phyloP scores from a whole-genome alignment of 306 rosid species.

The Pterocarpus macrocarpus region DNA sequence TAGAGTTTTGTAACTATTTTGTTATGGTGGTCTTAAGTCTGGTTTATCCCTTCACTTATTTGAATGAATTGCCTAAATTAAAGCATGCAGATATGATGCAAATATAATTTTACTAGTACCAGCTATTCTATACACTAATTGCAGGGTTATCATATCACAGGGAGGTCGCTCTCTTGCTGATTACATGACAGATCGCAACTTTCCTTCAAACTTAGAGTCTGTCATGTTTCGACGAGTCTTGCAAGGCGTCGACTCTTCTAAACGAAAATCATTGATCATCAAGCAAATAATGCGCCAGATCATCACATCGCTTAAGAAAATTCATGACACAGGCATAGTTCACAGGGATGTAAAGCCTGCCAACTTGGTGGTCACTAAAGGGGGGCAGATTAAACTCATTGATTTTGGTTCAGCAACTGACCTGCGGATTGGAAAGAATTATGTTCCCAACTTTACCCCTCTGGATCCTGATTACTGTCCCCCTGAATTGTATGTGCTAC shows the following conservation, averaged over 20 bases:
- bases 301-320: slow-evolving; percentile 72
- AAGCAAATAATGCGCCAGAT: slow-evolving; percentile 85
- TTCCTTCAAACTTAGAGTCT: slow-evolving; percentile 77
- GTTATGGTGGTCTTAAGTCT: background rate
- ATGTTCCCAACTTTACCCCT: slow-evolving; percentile 58
- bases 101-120: slow-evolving; percentile 20
- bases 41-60: slow-evolving; percentile 24
- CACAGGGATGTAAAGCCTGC: slow-evolving; percentile 88
- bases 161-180: slow-evolving; percentile 72
- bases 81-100: slow-evolving; percentile 11
- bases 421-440: slow-evolving; percentile 85
- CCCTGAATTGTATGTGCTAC: slow-evolving; percentile 78
- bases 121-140: slow-evolving; percentile 53
- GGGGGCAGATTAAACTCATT: slow-evolving; percentile 75
- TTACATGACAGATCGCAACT: slow-evolving; percentile 73
- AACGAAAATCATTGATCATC: slow-evolving; percentile 77
- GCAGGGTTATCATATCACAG: slow-evolving; percentile 59
- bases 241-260: slow-evolving; percentile 66
- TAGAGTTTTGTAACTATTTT: background rate
- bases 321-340: slow-evolving; percentile 80
- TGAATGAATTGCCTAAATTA: slow-evolving; percentile 26
- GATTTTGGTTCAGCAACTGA: slow-evolving; percentile 90
- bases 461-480: slow-evolving; percentile 85
- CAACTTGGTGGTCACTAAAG: slow-evolving; percentile 76
- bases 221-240: slow-evolving; percentile 78